phyloP scores from a whole-genome alignment of 805 yeast genomes.

The Nakazawaea holstii region DNA sequence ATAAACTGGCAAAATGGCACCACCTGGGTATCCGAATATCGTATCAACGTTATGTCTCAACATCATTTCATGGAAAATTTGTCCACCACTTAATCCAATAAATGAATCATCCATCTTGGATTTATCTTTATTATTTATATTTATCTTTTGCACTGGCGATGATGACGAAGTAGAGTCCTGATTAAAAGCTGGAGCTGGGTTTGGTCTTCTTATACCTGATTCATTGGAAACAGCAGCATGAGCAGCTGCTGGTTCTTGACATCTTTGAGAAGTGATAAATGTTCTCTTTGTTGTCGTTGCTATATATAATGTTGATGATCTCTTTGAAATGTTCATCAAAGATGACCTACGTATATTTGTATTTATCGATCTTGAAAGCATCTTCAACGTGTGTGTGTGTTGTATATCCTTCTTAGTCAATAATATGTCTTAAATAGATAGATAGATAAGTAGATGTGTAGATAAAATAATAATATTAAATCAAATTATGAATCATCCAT shows the following conservation, averaged over 20 bases:
- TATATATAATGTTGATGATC: background rate
- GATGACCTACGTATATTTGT: conserved; percentile 2
- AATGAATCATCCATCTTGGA: conserved; percentile 70
- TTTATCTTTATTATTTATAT: conserved; percentile 16
- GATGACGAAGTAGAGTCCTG: conserved; percentile 17
- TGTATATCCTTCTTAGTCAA: background rate
- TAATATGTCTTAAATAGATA: background rate
- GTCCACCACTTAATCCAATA: conserved; percentile 97
- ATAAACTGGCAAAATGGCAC: conserved; percentile 96
- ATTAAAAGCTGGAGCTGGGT: conserved; percentile 50
- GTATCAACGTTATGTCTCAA: conserved; percentile 92
- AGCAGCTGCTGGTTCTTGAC: background rate
- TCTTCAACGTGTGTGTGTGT: background rate
- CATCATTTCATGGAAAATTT: conserved; percentile 99
- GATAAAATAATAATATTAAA: background rate
- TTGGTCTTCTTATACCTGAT: conserved; percentile 20
- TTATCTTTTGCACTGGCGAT: conserved; percentile 13
- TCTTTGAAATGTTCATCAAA: background rate
- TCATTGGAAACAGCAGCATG: conserved; percentile 10
- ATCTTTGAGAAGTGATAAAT: background rate
- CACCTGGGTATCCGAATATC: conserved; percentile 97
- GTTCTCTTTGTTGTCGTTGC: background rate
- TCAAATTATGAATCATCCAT: background rate
- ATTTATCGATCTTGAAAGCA: conserved; percentile 10
- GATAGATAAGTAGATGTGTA: background rate